A percentile compares a stretch with the other conserved stretches of the same genome.
These are phyloP conservation scores for Secale cereale DNA, from an alignment of 176 grass and related monocot genomes.

Conservation along the genomic window DNA sequence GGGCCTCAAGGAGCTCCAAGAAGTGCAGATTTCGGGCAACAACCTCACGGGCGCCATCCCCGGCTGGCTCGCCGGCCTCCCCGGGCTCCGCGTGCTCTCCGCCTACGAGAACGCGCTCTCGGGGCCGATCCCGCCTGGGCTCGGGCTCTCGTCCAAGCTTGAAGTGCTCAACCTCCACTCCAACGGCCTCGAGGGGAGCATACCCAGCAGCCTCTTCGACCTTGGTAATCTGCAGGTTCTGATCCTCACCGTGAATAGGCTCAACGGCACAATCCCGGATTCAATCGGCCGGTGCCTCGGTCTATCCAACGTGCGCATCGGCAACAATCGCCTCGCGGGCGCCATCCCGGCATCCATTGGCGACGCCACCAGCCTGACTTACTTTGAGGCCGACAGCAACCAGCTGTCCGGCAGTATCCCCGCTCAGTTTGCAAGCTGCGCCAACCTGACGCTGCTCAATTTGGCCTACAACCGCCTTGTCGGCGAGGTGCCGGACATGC, in stretches of 20 bases:
- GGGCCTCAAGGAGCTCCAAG: constrained; percentile 37
- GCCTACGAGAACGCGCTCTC: constrained; percentile 80
- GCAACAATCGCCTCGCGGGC: constrained; percentile 68
- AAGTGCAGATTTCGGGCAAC: constrained; percentile 76
- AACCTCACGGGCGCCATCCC: constrained; percentile 69
- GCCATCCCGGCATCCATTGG: constrained; percentile 65
- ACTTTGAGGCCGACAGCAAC: constrained; percentile 89
- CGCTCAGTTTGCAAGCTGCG: constrained; percentile 60
- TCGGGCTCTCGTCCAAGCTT: constrained; percentile 56
- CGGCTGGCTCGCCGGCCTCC: constrained; percentile 53
- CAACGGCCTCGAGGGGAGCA: constrained; percentile 68
- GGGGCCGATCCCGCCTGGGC: constrained; percentile 55
- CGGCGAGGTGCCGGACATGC: constrained; percentile 50
- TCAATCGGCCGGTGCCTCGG: constrained; percentile 50
- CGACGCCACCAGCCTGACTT: constrained; percentile 66
- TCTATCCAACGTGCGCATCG: constrained; percentile 82
- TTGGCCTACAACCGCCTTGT: constrained; percentile 67
- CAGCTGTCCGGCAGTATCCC: constrained; percentile 64
- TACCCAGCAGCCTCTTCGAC: constrained; percentile 69
- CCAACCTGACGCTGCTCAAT: constrained; percentile 85
- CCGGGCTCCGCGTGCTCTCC: constrained; percentile 62
- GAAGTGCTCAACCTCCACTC: constrained; percentile 87
- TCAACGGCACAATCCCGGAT: constrained; percentile 73
- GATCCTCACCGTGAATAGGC: constrained; percentile 74
- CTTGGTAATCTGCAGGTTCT: constrained; percentile 60